Evolutionary conservation across 495 filamentous ascomycete species (phyloP).

Genomic region (Penicilliopsis zonata): DNA sequence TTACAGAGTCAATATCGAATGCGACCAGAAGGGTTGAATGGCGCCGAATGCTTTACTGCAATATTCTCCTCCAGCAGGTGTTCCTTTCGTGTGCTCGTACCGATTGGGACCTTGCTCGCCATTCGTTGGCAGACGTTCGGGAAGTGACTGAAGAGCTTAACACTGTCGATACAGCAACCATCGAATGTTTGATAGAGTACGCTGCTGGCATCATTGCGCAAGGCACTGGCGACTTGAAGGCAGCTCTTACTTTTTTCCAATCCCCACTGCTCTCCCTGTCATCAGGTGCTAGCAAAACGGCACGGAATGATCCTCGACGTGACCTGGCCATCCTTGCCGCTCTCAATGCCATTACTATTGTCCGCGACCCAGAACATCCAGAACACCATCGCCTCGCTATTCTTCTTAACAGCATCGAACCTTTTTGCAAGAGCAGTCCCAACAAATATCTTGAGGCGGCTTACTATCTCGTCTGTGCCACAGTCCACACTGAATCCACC

Average conservation of each 20-base stretch:
- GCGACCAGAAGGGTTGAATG: slow-evolving; percentile 35
- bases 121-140: slow-evolving; percentile 28
- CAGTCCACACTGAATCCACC: slow-evolving; percentile 43
- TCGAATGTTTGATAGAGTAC: slow-evolving; percentile 46
- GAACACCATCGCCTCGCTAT: slow-evolving; percentile 31
- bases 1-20: slow-evolving; percentile 33
- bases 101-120: slow-evolving; percentile 45
- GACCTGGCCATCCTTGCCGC: slow-evolving; percentile 68
- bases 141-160: slow-evolving; percentile 21
- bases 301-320: slow-evolving; percentile 42
- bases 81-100: slow-evolving; percentile 49
- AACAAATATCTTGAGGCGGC: slow-evolving; percentile 67
- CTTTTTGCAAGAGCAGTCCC: slow-evolving; percentile 52
- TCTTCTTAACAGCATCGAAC: slow-evolving; percentile 53
- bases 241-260: slow-evolving; percentile 55
- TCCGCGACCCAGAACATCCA: slow-evolving; percentile 49
- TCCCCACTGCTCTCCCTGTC: slow-evolving; percentile 43
- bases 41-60: slow-evolving; percentile 41
- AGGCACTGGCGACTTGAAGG: slow-evolving; percentile 56
- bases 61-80: slow-evolving; percentile 45
- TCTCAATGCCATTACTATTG: slow-evolving; percentile 73
- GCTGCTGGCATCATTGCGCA: slow-evolving; percentile 68
- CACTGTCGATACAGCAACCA: slow-evolving; percentile 24
- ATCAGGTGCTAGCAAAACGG: slow-evolving; percentile 23
- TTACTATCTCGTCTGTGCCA: slow-evolving; percentile 65